These are phyloP conservation scores for Gelatoporia subvermispora DNA, from an alignment of 768 basidiomycete genomes.

Conservation along the genomic window DNA sequence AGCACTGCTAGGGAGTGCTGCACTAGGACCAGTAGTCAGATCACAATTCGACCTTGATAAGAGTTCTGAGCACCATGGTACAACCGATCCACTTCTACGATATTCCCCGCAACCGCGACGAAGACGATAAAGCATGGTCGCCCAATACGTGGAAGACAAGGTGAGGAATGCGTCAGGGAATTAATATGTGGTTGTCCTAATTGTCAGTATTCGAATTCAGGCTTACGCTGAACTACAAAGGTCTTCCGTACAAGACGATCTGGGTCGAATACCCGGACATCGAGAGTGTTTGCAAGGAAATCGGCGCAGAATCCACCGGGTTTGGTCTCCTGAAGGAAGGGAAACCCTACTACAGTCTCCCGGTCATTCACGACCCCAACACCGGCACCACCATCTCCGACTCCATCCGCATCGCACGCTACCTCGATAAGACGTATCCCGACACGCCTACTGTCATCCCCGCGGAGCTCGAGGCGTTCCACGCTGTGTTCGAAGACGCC, in stretches of 20 bases:
- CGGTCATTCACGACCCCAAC: constrained; percentile 43
- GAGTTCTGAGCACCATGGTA: constrained; percentile 1
- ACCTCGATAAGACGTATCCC: constrained; percentile 48
- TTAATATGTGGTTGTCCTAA: background rate
- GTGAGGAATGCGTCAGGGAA: background rate
- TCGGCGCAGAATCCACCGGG: constrained; percentile 31
- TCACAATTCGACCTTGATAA: too few relatives aligned
- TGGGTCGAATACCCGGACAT: constrained; percentile 49
- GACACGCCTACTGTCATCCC: constrained; percentile 36
- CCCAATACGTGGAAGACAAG: constrained; percentile 27
- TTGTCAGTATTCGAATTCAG: constrained; percentile 12
- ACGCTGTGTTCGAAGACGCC: constrained; percentile 31
- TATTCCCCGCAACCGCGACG: constrained; percentile 22
- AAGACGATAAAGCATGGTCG: constrained; percentile 27
- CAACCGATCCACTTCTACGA: constrained; percentile 35
- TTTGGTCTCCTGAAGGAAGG: constrained; percentile 21
- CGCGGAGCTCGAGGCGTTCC: constrained; percentile 31
- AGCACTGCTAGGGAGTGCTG: too few relatives aligned
- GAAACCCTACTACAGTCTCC: constrained; percentile 38
- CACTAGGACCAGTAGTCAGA: too few relatives aligned
- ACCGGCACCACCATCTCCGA: constrained; percentile 36
- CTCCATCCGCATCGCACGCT: constrained; percentile 42
- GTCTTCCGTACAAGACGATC: constrained; percentile 37
- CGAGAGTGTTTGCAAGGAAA: constrained; percentile 25
- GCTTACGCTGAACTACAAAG: constrained; percentile 33